Conservation (phyloP, 2,329 filamentous ascomycete genomes). For the Fusarium oxysporum region DNA sequence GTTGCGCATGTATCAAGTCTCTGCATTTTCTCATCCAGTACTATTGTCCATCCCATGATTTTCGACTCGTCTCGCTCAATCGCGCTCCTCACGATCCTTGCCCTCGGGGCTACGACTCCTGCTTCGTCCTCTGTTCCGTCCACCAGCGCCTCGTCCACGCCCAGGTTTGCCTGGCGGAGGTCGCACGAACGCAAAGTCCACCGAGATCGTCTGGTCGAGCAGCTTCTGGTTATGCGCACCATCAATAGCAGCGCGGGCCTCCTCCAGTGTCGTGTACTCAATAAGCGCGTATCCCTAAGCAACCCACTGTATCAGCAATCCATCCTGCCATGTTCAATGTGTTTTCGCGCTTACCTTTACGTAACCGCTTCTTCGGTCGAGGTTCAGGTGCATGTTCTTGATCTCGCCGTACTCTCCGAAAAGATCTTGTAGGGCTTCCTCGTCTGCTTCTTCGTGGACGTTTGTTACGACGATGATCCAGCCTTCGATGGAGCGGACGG, state of each 20-base stretch:
- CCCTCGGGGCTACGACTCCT: conserved; percentile 62
- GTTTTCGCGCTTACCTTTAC: conserved; percentile 72
- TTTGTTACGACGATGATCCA: conserved; percentile 92
- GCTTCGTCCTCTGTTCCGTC: conserved; percentile 59
- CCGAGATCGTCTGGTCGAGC: conserved; percentile 82
- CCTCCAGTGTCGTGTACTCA: conserved; percentile 82
- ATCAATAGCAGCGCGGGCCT: conserved; percentile 85
- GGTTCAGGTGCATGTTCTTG: conserved; percentile 86
- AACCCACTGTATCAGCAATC: not conserved
- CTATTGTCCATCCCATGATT: not conserved
- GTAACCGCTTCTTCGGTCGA: conserved; percentile 85
- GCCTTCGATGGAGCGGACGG: conserved; percentile 87
- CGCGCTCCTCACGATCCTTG: conserved; percentile 53
- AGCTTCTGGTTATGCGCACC: conserved; percentile 81
- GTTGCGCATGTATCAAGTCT: not conserved
- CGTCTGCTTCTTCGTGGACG: conserved; percentile 87
- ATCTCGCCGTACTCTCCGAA: conserved; percentile 89
- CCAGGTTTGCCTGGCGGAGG: conserved; percentile 71
- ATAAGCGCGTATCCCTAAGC: conserved; percentile 83
- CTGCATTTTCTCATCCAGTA: not conserved
- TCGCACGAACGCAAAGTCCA: conserved; percentile 88
- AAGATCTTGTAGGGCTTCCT: conserved; percentile 83
- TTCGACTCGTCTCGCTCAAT: conserved; percentile 29
- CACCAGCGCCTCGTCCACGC: conserved; percentile 53
- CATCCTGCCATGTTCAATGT: not conserved